Base-by-base conservation (phyloP, 495 filamentous ascomycete species). In the Aspergillus sparsus region DNA sequence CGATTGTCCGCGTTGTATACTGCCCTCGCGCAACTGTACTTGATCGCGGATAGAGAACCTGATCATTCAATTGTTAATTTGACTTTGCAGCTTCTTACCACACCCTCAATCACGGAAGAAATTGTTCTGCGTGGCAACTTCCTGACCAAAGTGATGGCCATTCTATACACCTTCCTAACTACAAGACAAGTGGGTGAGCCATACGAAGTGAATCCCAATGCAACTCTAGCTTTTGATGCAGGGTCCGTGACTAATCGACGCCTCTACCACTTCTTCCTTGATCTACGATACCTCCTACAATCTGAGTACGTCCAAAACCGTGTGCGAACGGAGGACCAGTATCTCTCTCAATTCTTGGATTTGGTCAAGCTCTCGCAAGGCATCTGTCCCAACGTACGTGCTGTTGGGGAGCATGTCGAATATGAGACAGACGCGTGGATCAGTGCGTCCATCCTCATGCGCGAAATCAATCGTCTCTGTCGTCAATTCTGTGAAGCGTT, bases 381-480 rank as follows among this genome's bases (percentile, higher is more conserved):
- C 0, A 96, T 98, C 42, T 97, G 93, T 65, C 95, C 94, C 12
- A 99, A 98, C 64, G 76, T 92, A 6, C 84, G 94, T 58, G 93
- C 93, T 1, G 86, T 96, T 34, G 91, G 89, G 18, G 94, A 99
- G 62, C 94, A 99, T 68, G 89, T 99, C 7, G 95, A 98, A 68
- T 99, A 97, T 66, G 94, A 99, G 72, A 94, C 92, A 6, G 94
- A 99, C 68, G 89, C 91, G 33, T 99, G 94, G 94, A 97, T 99
- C 49, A 94, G 88, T 63, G 94, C 95, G 1, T 93, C 91, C 7
- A 83, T 99, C 42, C 89, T 98, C 51, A 97, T 93, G 53, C 83
- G 92, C 50, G 93, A 99, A 71, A 90, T 99, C 71, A 98, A 97
- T 67, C 87, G 87, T 54, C 82, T 98, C 10, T 95, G 92, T 66